Conservation (phyloP, 1,284 basidiomycete genomes). For the Mycosarcoma mackinlayi region DNA sequence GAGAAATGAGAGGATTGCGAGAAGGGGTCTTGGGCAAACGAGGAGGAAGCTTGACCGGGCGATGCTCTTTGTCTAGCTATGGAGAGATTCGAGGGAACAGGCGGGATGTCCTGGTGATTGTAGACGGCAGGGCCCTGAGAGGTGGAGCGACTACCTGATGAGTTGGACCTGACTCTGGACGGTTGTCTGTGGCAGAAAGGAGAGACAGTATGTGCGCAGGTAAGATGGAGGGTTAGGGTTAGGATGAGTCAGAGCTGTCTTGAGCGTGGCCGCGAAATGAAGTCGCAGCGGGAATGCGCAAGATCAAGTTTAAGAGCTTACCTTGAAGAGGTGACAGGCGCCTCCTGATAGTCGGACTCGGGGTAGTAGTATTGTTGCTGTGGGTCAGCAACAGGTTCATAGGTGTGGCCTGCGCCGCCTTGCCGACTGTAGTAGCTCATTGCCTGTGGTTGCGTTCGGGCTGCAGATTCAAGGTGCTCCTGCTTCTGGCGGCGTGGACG, state of each 20-base stretch:
- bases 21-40: slow-evolving; percentile 18
- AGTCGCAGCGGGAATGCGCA: background rate
- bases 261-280: slow-evolving; percentile 1
- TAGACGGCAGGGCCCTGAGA: slow-evolving; percentile 15
- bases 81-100: slow-evolving; percentile 32
- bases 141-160: slow-evolving; percentile 22
- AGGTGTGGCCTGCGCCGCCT: slow-evolving; percentile 14
- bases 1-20: slow-evolving; percentile 17
- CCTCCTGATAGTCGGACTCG: slow-evolving; percentile 28
- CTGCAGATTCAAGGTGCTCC: background rate
- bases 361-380: slow-evolving; percentile 14
- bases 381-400: slow-evolving; percentile 16
- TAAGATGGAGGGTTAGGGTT: background rate
- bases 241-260: background rate
- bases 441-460: background rate
- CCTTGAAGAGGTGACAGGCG: slow-evolving; percentile 38
- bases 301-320: slow-evolving; percentile 10
- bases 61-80: slow-evolving; percentile 17
- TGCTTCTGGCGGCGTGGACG: no score
- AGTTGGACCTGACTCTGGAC: slow-evolving; percentile 31
- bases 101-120: slow-evolving; percentile 26
- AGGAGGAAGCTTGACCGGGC: slow-evolving; percentile 2
- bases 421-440: slow-evolving; percentile 38
- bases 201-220: background rate
- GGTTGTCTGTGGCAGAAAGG: slow-evolving; percentile 17